phyloP scores from a whole-genome alignment of 352 stramenopile species.

The Salisapilia sapeloensis region DNA sequence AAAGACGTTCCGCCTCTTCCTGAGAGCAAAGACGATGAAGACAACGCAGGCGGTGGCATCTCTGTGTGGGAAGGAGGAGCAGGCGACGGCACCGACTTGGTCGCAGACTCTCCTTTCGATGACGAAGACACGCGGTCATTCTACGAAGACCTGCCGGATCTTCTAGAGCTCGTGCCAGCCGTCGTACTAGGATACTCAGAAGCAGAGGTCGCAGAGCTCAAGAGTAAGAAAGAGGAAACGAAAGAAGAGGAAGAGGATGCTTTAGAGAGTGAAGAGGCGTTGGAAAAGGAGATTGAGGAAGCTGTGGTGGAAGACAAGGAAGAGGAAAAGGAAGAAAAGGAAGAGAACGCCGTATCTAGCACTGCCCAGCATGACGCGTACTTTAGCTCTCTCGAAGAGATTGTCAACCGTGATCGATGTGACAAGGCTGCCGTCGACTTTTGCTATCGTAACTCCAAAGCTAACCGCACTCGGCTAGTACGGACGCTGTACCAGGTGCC shows the following conservation, averaged over 20 bases:
- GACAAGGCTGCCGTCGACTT: constrained; percentile 94
- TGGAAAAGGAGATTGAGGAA: constrained; percentile 15
- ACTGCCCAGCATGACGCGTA: constrained; percentile 89
- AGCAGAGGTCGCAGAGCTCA: constrained; percentile 68
- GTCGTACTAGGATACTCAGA: constrained; percentile 87
- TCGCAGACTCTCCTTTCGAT: constrained; percentile 84
- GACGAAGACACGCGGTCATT: constrained; percentile 92
- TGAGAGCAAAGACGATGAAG: constrained; percentile 41
- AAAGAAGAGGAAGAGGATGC: constrained; percentile 3
- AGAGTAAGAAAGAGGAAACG: constrained; percentile 57
- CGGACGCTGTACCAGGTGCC: constrained; percentile 90
- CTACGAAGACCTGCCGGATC: constrained; percentile 94
- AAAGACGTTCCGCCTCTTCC: constrained; percentile 52
- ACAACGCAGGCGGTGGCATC: constrained; percentile 18
- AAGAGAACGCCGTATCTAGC: constrained; percentile 41
- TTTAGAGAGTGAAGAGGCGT: constrained; percentile 8
- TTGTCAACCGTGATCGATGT: constrained; percentile 87
- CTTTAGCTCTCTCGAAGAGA: constrained; percentile 85
- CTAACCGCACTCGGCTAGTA: constrained; percentile 78
- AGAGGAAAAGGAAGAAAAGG: constrained; percentile 15
- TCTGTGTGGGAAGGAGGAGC: constrained; percentile 56
- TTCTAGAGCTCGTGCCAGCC: constrained; percentile 88
- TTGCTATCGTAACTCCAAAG: constrained; percentile 92
- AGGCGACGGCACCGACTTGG: constrained; percentile 44
- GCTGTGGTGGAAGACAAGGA: constrained; percentile 23